phyloP scores from a whole-genome alignment of 495 filamentous ascomycete species.

The Recurvomyces mirabilis region DNA sequence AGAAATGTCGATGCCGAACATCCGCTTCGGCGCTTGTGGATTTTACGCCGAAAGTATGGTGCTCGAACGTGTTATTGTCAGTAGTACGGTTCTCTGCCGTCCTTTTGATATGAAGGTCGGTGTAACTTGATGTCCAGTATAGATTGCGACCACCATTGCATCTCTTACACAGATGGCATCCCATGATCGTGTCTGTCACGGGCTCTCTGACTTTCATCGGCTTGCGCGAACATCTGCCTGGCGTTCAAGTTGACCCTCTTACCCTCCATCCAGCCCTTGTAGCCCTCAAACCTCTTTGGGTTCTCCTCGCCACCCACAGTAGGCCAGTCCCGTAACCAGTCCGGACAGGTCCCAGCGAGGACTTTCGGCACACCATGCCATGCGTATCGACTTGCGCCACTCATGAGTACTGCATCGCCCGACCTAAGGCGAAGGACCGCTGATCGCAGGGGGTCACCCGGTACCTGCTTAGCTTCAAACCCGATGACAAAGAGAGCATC shows the following conservation, averaged over 20 bases:
- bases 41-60: too few species aligned
- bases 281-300: conserved; percentile 42
- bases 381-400: conserved; percentile 34
- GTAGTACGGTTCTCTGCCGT: too few species aligned
- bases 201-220: too few species aligned
- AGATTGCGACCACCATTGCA: background rate
- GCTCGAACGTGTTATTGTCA: too few species aligned
- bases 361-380: conserved; percentile 92
- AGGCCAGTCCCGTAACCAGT: conserved; percentile 66
- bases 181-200: too few species aligned
- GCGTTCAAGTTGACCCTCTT: conserved; percentile 89
- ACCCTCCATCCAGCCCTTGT: conserved; percentile 73
- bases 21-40: too few species aligned
- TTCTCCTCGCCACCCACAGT: conserved; percentile 27
- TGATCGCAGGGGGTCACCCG: conserved; percentile 53
- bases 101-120: too few species aligned
- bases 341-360: conserved; percentile 62
- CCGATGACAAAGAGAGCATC: conserved; percentile 72
- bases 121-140: too few species aligned
- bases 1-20: too few species aligned
- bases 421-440: conserved; percentile 80
- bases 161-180: background rate
- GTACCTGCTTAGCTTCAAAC: conserved; percentile 42
- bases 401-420: conserved; percentile 53
- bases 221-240: conserved; percentile 79